These are phyloP conservation scores for Isatis tinctoria DNA, from an alignment of 345 rosid species.

Conservation along the genomic window DNA sequence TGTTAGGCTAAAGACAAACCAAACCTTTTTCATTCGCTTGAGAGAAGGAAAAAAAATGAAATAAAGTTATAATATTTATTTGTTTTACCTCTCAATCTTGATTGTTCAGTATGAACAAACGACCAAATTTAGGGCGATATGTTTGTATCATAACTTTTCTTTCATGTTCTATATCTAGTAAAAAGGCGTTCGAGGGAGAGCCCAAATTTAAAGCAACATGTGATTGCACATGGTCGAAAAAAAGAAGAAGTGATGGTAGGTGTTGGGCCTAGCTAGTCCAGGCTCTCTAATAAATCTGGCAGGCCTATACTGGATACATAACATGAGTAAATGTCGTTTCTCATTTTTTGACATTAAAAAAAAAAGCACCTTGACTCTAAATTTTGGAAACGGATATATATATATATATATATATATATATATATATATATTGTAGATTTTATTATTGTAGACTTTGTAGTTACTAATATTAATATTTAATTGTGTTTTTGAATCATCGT, in stretches of 20 bases:
- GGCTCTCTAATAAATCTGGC: background rate
- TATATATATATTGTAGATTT: too few species aligned
- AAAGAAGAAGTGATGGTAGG: background rate
- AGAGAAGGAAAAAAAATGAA: background rate
- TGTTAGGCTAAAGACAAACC: slow-evolving; percentile 32
- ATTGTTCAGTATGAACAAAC: background rate
- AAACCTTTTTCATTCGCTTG: slow-evolving; percentile 18
- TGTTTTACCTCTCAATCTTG: background rate
- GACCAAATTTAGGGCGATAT: background rate
- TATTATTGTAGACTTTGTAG: too few species aligned
- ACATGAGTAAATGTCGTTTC: background rate
- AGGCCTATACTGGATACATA: background rate
- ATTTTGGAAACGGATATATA: too few species aligned
- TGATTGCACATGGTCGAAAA: background rate
- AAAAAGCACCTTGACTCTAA: too few species aligned
- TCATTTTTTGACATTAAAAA: background rate
- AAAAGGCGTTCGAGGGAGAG: background rate
- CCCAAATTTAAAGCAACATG: background rate
- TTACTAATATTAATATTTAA: too few species aligned
- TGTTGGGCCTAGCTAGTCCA: background rate
- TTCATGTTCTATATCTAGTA: background rate
- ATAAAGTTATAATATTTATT: background rate
- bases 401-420: too few species aligned
- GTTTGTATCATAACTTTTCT: background rate
- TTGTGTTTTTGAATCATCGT: too few species aligned